Conservation (phyloP, 2,329 filamentous ascomycete genomes). For the Alternaria sp. region DNA sequence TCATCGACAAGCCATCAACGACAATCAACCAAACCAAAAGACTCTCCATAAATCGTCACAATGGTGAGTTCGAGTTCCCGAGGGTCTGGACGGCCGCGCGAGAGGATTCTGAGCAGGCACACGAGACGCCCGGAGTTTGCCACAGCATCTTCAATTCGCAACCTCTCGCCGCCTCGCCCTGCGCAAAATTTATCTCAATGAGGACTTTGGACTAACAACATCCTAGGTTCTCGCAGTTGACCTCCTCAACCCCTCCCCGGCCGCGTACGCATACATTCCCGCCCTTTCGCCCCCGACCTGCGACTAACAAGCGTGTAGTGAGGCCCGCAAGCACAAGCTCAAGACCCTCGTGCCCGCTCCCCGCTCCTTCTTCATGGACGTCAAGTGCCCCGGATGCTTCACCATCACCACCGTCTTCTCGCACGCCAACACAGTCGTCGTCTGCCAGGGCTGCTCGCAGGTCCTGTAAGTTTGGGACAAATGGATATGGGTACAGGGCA, state of each 20-base stretch:
- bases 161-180: conserved; percentile 16
- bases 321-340: conserved; percentile 99
- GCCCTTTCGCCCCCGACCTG: conserved; percentile 15
- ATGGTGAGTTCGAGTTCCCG: conserved; percentile 45
- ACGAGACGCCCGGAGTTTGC: conserved; percentile 43
- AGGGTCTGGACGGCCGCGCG: conserved; percentile 5
- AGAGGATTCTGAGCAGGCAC: conserved; percentile 28
- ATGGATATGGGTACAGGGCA: conserved; percentile 3
- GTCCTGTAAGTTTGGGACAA: conserved; percentile 66
- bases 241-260: conserved; percentile 98
- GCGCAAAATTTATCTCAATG: conserved; percentile 21
- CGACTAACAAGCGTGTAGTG: conserved; percentile 54
- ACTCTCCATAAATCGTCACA: conserved; percentile 46
- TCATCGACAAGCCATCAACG: conserved; percentile 42
- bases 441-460: conserved; percentile 98
- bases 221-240: conserved; percentile 98
- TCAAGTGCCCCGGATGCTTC: conserved; percentile 99
- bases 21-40: conserved; percentile 34
- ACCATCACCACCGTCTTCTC: conserved; percentile 99
- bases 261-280: conserved; percentile 60
- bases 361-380: conserved; percentile 99
- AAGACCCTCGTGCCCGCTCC: conserved; percentile 97
- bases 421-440: conserved; percentile 99
- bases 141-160: conserved; percentile 37
- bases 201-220: conserved; percentile 17